Evolutionary conservation across 768 basidiomycete species (phyloP), one percentile per base, ranked within the genome.

Genomic region (Tricholoma sp.): DNA sequence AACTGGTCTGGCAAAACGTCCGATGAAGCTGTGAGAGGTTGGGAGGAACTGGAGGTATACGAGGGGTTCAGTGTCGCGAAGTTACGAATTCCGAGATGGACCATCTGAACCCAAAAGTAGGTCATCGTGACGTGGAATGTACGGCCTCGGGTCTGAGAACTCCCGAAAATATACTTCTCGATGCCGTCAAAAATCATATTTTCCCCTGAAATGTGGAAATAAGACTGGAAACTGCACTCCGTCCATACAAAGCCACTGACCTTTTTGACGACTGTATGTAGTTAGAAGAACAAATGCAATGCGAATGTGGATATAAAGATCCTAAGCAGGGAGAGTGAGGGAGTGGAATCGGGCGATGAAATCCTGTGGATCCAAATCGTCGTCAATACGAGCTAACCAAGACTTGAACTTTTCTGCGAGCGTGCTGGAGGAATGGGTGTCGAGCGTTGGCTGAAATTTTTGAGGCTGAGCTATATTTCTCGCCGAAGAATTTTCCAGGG

Each of bases 91-190:
- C 75, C 77, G 51, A 78, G 74, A 54, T 78, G 77, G 12, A 78
- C 76, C 24, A 78, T 69, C 59, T 80, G 76, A 52, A 79, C 74
- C 77, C 79, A 79, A 62, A 79, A 78, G 56, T 78, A 80, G 0
- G 79, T 76, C 78, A 80, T 77, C 17, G 76, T 76, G 39, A 77
- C 53, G 54, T 79, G 74, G 60, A 77, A 79, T 20, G 72, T 65
- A 20, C 72, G 70, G 5, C 68, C 70, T 3, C 66, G 68, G 3
- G 75, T 72, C 48, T 75, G 71, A 28, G 67, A 45, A 60, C 70
- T 76, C 50, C 69, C 54, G 12, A 63, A 50, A 52, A 76, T 76
- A 55, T 80, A 78, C 12, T 63, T 65, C 51, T 74, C 66, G 5
- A 79, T 65, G 4, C 77, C 75, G 39, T 73, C 59, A 57, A 80